Evolutionary conservation across 345 rosid species (phyloP).

Genomic region (Theobroma cacao): DNA sequence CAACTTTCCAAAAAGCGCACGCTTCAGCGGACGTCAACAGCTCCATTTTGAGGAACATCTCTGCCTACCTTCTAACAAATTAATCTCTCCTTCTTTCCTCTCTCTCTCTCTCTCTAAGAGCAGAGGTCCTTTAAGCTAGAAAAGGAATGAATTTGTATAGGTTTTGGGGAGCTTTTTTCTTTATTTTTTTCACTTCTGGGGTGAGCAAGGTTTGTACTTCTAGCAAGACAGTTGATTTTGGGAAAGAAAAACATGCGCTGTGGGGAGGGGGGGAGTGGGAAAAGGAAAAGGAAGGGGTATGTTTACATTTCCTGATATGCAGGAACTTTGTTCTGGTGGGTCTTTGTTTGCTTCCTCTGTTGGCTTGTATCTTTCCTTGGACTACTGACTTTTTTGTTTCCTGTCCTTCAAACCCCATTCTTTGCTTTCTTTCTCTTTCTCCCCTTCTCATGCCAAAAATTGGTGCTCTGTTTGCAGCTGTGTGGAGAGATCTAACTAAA

Average conservation of each 20-base stretch:
- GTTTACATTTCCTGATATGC: conserved; percentile 21
- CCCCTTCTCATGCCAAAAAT: background rate
- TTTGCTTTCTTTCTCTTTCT: background rate
- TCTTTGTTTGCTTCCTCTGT: background rate
- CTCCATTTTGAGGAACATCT: conserved; percentile 63
- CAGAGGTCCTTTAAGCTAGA: conserved; percentile 20
- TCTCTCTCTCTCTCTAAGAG: background rate
- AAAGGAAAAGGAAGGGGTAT: background rate
- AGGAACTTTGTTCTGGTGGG: conserved; percentile 26
- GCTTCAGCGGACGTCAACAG: conserved; percentile 58
- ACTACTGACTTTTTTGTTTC: conserved; percentile 13
- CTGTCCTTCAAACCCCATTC: background rate
- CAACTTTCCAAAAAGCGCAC: conserved; percentile 42
- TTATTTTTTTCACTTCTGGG: background rate
- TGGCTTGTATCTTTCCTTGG: background rate
- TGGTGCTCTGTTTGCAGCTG: background rate
- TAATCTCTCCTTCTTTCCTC: background rate
- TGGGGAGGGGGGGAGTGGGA: background rate
- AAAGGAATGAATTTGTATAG: conserved; percentile 7
- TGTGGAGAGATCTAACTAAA: conserved; percentile 14
- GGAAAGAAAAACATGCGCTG: background rate
- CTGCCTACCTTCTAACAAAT: background rate
- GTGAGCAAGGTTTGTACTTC: background rate
- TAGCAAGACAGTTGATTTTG: conserved; percentile 7
- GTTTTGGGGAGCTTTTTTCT: too few relatives aligned